A percentile compares a stretch with the other conserved stretches of the same genome.
Conservation (phyloP, 2,329 filamentous ascomycete genomes). For the Colletotrichum endophyticum region DNA sequence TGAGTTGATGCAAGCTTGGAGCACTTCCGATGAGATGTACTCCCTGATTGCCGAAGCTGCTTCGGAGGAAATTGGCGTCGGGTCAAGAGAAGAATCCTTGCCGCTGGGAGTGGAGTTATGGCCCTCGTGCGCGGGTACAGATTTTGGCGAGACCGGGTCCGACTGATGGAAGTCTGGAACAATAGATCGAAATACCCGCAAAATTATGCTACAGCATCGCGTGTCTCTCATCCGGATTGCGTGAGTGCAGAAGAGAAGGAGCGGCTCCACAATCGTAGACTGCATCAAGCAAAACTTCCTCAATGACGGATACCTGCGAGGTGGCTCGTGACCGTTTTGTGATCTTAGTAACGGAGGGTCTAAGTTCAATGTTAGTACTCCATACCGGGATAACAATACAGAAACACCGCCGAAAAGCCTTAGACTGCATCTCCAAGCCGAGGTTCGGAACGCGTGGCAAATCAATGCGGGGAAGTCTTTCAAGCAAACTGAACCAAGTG, state of each 20-base stretch:
- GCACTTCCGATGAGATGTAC: constrained; percentile 86
- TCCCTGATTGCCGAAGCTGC: constrained; percentile 77
- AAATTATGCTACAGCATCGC: constrained; percentile 83
- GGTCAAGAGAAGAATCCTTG: constrained; percentile 31
- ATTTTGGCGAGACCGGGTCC: constrained; percentile 30
- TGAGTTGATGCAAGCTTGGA: constrained; percentile 88
- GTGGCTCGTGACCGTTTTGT: constrained; percentile 30
- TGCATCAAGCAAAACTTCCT: constrained; percentile 83
- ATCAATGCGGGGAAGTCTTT: background rate
- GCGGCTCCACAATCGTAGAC: constrained; percentile 79
- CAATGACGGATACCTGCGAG: constrained; percentile 61
- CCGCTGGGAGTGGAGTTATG: constrained; percentile 13
- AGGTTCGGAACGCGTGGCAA: background rate
- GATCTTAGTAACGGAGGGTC: constrained; percentile 36
- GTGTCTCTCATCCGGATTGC: constrained; percentile 89
- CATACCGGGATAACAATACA: background rate
- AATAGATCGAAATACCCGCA: constrained; percentile 85
- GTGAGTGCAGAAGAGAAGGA: constrained; percentile 91
- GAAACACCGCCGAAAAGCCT: background rate
- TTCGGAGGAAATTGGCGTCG: constrained; percentile 53
- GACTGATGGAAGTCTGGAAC: constrained; percentile 73
- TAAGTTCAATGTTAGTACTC: constrained; percentile 14
- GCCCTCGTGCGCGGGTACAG: constrained; percentile 29
- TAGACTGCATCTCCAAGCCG: background rate
- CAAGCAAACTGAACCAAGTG: background rate